Conservation (phyloP, 495 filamentous ascomycete genomes). For the Lophiostoma macrostomum region DNA sequence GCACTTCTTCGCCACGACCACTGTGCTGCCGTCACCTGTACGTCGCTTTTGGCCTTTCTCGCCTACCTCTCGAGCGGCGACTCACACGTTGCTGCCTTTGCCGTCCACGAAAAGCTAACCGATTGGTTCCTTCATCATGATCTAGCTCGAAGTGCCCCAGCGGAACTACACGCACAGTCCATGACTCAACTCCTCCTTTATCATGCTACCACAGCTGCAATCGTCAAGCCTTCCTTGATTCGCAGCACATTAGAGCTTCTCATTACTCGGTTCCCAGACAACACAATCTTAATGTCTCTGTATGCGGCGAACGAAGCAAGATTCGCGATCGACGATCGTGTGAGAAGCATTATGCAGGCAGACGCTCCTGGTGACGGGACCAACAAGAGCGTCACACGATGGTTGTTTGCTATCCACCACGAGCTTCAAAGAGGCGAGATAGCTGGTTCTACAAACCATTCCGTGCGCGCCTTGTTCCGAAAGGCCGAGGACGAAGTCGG, state of each 20-base stretch:
- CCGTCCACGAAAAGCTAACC: constrained; percentile 40
- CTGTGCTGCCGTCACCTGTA: constrained; percentile 50
- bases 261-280: constrained; percentile 64
- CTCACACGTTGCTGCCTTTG: constrained; percentile 40
- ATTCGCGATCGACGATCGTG: constrained; percentile 62
- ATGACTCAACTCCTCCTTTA: constrained; percentile 61
- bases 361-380: constrained; percentile 41
- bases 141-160: constrained; percentile 10
- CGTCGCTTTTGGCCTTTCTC: constrained; percentile 60
- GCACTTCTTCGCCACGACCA: constrained; percentile 53
- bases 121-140: constrained; percentile 34
- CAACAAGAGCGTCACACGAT: constrained; percentile 51
- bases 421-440: constrained; percentile 43
- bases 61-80: constrained; percentile 54
- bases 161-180: constrained; percentile 41
- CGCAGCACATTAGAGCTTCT: constrained; percentile 58
- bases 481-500: constrained; percentile 29
- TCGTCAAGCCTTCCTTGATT: constrained; percentile 62
- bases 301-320: constrained; percentile 45
- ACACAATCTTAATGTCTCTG: constrained; percentile 72
- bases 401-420: constrained; percentile 64
- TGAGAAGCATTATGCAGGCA: constrained; percentile 58
- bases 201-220: constrained; percentile 54
- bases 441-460: constrained; percentile 29
- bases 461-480: constrained; percentile 34